Conservation (phyloP, 139 green algal genomes). For the Chlorella sp. region DNA sequence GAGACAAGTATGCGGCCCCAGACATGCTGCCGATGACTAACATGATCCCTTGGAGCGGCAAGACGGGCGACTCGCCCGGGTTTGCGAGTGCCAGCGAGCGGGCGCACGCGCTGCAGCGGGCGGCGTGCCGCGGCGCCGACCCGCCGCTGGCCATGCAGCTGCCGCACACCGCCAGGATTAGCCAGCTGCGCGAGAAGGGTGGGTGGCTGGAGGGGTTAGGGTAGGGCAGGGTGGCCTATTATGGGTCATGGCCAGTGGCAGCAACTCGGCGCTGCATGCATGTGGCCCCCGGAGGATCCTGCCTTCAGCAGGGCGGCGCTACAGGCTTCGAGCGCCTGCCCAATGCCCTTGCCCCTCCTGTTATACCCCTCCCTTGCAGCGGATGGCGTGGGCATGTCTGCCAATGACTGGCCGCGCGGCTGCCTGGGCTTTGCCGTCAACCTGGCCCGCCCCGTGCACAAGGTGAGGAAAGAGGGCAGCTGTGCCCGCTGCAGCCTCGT, state of each 20-base stretch:
- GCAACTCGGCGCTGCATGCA: too few species aligned
- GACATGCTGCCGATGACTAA: slow-evolving; percentile 20
- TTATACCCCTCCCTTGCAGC: not conserved
- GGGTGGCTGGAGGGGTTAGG: not conserved
- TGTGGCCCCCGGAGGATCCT: too few species aligned
- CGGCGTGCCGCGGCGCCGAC: slow-evolving; percentile 60
- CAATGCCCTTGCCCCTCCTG: not conserved
- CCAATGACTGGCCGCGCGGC: slow-evolving; percentile 65
- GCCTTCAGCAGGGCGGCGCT: too few species aligned
- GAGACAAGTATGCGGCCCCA: slow-evolving; percentile 19
- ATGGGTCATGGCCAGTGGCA: too few species aligned
- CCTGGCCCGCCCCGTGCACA: slow-evolving; percentile 59
- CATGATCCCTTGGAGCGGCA: slow-evolving; percentile 4
- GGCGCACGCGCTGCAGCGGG: slow-evolving; percentile 49
- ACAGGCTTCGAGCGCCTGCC: not conserved
- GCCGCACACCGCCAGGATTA: slow-evolving; percentile 63
- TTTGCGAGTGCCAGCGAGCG: slow-evolving; percentile 33
- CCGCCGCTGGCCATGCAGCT: slow-evolving; percentile 58
- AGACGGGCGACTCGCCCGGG: slow-evolving; percentile 24
- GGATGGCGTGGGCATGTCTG: slow-evolving; percentile 1
- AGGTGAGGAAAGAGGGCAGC: too few species aligned
- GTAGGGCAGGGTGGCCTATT: not conserved
- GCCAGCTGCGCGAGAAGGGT: not conserved
- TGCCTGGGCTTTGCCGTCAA: slow-evolving; percentile 77
- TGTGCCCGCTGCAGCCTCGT: too few species aligned